Percentiles rank a stretch among this genome's conserved stretches.
Conservation (phyloP, 768 basidiomycete genomes). For the Leccinum sublutescens region DNA sequence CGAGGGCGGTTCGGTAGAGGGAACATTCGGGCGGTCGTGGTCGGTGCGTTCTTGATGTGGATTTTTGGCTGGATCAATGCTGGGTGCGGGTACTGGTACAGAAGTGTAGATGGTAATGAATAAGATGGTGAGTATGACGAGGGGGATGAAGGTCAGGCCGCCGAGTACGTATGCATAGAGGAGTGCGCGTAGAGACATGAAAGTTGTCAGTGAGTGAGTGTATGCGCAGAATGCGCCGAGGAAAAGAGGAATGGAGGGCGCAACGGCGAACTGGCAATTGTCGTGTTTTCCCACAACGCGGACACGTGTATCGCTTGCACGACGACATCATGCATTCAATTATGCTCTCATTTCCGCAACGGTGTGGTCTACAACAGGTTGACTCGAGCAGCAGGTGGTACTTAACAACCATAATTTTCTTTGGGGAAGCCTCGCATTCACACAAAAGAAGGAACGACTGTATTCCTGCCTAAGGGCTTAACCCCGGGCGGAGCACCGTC, state of each 20-base stretch:
- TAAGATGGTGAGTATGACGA: conserved; percentile 57
- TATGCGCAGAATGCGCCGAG: background rate
- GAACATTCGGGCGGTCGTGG: conserved; percentile 29
- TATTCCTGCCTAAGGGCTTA: too few relatives aligned
- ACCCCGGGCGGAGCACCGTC: too few relatives aligned
- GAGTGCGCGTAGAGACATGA: conserved; percentile 64
- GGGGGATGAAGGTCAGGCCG: conserved; percentile 86
- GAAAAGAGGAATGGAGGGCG: background rate
- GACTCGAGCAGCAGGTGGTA: conserved; percentile 3
- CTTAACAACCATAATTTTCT: too few relatives aligned
- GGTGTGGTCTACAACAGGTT: conserved; percentile 2
- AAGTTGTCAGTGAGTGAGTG: background rate
- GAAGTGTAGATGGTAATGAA: conserved; percentile 79
- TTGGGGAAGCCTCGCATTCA: too few relatives aligned
- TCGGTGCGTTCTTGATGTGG: conserved; percentile 12
- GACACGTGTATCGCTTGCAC: conserved; percentile 9
- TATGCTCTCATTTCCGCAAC: conserved; percentile 13
- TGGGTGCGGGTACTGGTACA: conserved; percentile 65
- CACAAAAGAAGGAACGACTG: too few relatives aligned
- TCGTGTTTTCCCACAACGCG: conserved; percentile 14
- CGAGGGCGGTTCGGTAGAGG: conserved; percentile 18
- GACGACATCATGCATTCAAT: too few relatives aligned
- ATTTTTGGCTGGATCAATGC: conserved; percentile 35
- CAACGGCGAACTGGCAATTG: background rate
- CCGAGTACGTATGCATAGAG: conserved; percentile 87